phyloP scores from a whole-genome alignment of 257 asterid species.

The Thymus mandschuricus region DNA sequence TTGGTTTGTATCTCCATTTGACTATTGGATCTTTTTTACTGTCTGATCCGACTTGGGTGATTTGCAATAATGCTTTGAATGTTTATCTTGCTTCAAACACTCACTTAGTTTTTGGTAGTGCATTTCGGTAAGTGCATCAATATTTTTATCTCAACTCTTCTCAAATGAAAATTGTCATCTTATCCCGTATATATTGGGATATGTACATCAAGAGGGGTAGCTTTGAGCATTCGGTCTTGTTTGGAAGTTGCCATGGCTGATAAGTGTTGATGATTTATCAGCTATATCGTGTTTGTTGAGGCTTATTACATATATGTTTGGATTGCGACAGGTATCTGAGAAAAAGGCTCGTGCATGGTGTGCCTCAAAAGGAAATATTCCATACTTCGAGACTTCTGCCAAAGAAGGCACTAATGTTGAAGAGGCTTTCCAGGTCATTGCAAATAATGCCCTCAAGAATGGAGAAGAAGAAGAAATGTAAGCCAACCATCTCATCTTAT shows the following conservation, averaged over 20 bases:
- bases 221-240: neutral
- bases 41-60: neutral
- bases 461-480: constrained; percentile 98
- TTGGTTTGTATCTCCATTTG: constrained; percentile 7
- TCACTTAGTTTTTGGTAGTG: neutral
- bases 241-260: neutral
- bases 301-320: constrained; percentile 15
- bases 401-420: constrained; percentile 96
- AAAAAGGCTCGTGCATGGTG: constrained; percentile 99
- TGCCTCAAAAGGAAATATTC: constrained; percentile 94
- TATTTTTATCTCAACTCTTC: neutral
- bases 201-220: neutral
- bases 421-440: constrained; percentile 95
- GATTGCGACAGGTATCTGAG: constrained; percentile 77
- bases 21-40: neutral
- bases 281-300: neutral
- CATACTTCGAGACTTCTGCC: constrained; percentile 98
- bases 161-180: neutral
- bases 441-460: constrained; percentile 83
- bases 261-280: neutral
- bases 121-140: neutral
- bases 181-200: neutral
- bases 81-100: neutral
- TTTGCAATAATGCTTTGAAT: neutral
- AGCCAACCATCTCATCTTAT: constrained; percentile 36